Conservation (phyloP, 495 filamentous ascomycete species). For the Trichoderma reesei region DNA sequence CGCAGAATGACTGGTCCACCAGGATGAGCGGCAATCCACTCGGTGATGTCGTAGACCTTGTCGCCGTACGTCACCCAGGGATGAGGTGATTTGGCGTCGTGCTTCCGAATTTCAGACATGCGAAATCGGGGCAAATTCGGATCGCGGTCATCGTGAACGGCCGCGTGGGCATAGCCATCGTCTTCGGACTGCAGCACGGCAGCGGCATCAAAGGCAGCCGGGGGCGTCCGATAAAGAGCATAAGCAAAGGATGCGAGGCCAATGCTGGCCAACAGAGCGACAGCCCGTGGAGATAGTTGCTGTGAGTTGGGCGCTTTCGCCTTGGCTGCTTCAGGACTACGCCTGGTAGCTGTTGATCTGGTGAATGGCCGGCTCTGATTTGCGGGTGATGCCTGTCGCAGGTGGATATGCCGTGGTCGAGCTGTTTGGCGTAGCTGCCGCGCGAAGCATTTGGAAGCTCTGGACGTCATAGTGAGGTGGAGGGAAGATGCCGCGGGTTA, state of each 20-base stretch:
- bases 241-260: not conserved
- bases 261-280: not conserved
- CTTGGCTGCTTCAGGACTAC: not conserved
- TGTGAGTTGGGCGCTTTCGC: not conserved
- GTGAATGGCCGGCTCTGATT: not conserved
- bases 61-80: constrained; percentile 44
- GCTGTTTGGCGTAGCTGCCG: not conserved
- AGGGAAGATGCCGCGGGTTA: not conserved
- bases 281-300: not conserved
- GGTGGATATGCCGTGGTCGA: not conserved
- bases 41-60: constrained; percentile 51
- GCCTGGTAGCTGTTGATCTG: not conserved
- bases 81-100: constrained; percentile 32
- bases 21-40: constrained; percentile 48
- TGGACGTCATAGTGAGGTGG: not conserved
- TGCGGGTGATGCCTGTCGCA: not conserved
- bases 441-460: not conserved
- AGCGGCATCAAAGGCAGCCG: not conserved
- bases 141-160: not conserved
- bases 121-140: constrained; percentile 31
- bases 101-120: constrained; percentile 37
- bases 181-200: not conserved
- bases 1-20: constrained; percentile 52
- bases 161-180: not conserved
- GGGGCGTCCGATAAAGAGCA: not conserved